Percentiles rank a stretch among this genome's conserved stretches.
These are phyloP conservation scores for Apiotrichum domesticum DNA, from an alignment of 1,284 basidiomycete genomes.

Conservation along the genomic window DNA sequence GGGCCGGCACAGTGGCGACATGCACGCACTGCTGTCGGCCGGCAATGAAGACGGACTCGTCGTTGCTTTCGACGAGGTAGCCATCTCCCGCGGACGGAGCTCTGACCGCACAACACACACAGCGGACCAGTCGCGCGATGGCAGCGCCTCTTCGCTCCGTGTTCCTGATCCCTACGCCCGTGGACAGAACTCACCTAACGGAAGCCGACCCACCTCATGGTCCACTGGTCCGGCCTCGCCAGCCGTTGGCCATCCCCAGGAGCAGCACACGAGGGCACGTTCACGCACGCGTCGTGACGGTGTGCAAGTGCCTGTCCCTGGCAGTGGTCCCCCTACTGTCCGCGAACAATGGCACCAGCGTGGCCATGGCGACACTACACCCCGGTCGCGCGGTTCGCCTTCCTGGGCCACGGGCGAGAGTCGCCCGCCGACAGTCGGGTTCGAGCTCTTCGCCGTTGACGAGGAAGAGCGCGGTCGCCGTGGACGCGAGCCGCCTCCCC, in stretches of 20 bases:
- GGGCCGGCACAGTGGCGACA: neutral
- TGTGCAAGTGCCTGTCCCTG: neutral
- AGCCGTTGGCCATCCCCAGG: neutral
- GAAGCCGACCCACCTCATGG: neutral
- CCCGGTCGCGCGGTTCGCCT: neutral
- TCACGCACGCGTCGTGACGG: neutral
- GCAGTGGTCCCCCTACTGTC: neutral
- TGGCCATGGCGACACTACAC: neutral
- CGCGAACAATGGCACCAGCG: neutral
- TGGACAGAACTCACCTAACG: neutral
- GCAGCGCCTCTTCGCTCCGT: neutral
- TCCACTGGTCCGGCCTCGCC: neutral
- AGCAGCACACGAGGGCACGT: neutral
- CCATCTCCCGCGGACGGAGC: conserved; percentile 9
- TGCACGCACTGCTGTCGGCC: neutral
- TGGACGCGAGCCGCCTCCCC: neutral
- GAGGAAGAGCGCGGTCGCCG: conserved; percentile 9
- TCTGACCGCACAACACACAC: neutral
- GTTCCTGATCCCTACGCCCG: conserved; percentile 2
- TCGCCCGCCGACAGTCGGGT: conserved; percentile 10
- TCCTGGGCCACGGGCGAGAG: neutral
- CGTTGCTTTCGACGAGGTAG: conserved; percentile 4
- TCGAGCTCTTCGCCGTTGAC: conserved; percentile 13
- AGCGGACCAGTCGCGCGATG: neutral
- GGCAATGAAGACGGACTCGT: conserved; percentile 2